Base-by-base conservation (phyloP, 768 basidiomycete genomes). In the Tricholomella constricta region DNA sequence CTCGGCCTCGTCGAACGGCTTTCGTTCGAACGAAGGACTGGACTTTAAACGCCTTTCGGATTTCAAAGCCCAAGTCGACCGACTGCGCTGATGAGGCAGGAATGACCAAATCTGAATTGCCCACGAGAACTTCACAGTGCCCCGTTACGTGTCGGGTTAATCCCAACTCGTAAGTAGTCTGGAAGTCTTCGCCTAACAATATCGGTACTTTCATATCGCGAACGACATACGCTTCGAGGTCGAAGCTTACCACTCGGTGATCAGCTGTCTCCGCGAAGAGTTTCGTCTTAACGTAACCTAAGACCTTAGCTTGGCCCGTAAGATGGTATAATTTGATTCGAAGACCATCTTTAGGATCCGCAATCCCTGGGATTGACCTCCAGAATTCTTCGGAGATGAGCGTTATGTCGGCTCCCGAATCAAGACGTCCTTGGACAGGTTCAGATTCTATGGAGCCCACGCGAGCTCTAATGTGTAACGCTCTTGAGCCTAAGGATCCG, bases 151-250 rank as follows among this genome's bases (percentile, higher is more conserved):
- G 57, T 1, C 57, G 47, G 1, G 23, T 52, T 7, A 45, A 25
- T 6, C 45, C 45, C 10, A 45, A 17, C 19, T 45, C 45, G 25
- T 72, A 73, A 35, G 70, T 66, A 55, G 70, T 69, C 4, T 68
- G 38, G 32, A 65, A 69, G 38, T 69, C 69, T 40, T 70, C 68
- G 6, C 70, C 70, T 5, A 72, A 45, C 32, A 72, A 64, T 22
- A 72, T 62, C 0, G 63, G 63, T 0, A 65, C 62, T 0, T 62
- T 51, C 68, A 69, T 69, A 12, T 63, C 64, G 15, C 62, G 59
- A 6, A 70, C 65, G 0, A 71, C 62, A 36, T 71, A 71, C 0
- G 68, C 67, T 26, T 71, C 69, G 0, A 69, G 50, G 8, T 48
- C 55, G 3, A 72, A 25, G 42, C 59, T 51, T 0, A 74, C 62